Percentiles rank a stretch among this genome's conserved stretches.
Evolutionary conservation across 208 protist species (phyloP).

Genomic region (Leptomonas pyrrhocoris): DNA sequence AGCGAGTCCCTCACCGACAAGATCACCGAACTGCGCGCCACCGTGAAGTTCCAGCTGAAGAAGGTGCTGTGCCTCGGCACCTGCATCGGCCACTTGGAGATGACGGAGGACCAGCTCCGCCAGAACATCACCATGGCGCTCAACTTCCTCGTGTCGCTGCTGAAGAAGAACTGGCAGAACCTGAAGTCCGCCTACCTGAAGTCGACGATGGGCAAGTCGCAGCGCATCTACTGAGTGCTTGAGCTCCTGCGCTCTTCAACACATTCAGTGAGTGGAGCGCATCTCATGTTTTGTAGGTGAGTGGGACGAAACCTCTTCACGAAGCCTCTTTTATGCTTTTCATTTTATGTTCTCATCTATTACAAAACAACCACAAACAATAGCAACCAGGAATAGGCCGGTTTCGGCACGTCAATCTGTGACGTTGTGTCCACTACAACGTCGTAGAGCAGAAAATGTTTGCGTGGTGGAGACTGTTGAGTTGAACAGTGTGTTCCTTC

Average conservation of each 20-base stretch:
- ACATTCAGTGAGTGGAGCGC: background rate
- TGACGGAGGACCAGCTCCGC: constrained; percentile 95
- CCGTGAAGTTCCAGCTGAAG: constrained; percentile 99
- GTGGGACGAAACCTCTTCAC: background rate
- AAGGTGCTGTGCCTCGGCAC: constrained; percentile 98
- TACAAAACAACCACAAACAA: constrained; percentile 20
- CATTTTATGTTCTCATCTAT: constrained; percentile 23
- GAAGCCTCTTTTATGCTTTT: constrained; percentile 22
- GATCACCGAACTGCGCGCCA: constrained; percentile 94
- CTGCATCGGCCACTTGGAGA: constrained; percentile 97
- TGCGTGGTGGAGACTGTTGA: no score
- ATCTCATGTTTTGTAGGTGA: constrained; percentile 10
- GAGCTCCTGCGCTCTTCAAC: background rate
- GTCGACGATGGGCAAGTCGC: constrained; percentile 98
- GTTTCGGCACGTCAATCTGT: no score
- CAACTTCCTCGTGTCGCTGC: constrained; percentile 99
- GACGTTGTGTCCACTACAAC: no score
- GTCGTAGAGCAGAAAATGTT: no score
- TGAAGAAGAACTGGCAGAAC: constrained; percentile 99
- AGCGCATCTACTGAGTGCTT: constrained; percentile 96
- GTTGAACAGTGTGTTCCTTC: no score
- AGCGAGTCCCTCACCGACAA: constrained; percentile 95
- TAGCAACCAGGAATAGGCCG: background rate
- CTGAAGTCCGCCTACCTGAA: constrained; percentile 99
- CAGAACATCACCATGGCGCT: constrained; percentile 97